phyloP scores from a whole-genome alignment of 345 rosid genomes.

The Salix exigua region DNA sequence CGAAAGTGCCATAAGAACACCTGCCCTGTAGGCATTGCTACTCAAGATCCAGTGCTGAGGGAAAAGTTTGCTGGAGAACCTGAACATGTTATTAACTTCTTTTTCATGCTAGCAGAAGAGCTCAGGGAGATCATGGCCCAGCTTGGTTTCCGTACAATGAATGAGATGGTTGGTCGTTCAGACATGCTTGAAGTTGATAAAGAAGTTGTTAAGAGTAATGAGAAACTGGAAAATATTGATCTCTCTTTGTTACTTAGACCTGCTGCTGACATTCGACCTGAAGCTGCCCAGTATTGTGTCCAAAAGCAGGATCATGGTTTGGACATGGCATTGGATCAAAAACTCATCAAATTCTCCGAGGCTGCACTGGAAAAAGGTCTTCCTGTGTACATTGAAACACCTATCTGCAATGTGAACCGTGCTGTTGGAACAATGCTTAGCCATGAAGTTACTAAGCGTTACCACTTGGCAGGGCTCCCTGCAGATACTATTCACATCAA shows the following conservation, averaged over 20 bases:
- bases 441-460: slow-evolving; percentile 93
- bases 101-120: slow-evolving; percentile 99
- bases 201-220: slow-evolving; percentile 70
- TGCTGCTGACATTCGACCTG: slow-evolving; percentile 94
- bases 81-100: slow-evolving; percentile 94
- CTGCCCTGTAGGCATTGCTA: slow-evolving; percentile 99
- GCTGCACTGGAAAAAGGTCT: slow-evolving; percentile 77
- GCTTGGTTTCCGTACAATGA: slow-evolving; percentile 77
- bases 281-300: slow-evolving; percentile 85
- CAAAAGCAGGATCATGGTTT: slow-evolving; percentile 95
- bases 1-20: slow-evolving; percentile 99
- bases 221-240: slow-evolving; percentile 85
- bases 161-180: slow-evolving; percentile 98
- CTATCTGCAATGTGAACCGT: slow-evolving; percentile 87
- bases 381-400: slow-evolving; percentile 78
- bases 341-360: slow-evolving; percentile 58
- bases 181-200: slow-evolving; percentile 97
- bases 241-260: slow-evolving; percentile 81
- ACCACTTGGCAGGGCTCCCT: slow-evolving; percentile 79
- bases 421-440: slow-evolving; percentile 99
- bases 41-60: slow-evolving; percentile 97
- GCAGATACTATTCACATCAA: slow-evolving; percentile 81
- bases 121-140: slow-evolving; percentile 92
- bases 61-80: slow-evolving; percentile 99
- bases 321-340: slow-evolving; percentile 89